Evolutionary conservation across 208 protist genomes (phyloP).

Genomic region (Crithidia expoeki): DNA sequence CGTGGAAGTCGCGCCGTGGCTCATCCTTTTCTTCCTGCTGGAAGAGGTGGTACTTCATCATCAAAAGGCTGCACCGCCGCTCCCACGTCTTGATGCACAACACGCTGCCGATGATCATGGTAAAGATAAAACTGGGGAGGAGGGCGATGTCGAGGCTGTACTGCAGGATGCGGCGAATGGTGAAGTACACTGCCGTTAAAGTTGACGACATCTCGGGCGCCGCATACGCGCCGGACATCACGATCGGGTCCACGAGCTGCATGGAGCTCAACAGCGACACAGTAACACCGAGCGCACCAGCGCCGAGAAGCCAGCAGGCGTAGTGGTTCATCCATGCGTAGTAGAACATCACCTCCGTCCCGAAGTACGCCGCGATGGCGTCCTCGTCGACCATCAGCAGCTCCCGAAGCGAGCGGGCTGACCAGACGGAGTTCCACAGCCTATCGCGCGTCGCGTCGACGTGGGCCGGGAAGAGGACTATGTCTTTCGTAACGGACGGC

Average conservation of each 20-base stretch:
- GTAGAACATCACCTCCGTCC: conserved; percentile 69
- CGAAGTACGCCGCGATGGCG: conserved; percentile 57
- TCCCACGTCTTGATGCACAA: conserved; percentile 72
- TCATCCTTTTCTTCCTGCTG: conserved; percentile 51
- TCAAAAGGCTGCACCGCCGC: conserved; percentile 46
- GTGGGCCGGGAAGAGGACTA: conserved; percentile 44
- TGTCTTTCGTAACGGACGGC: conserved; percentile 14
- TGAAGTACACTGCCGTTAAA: conserved; percentile 8
- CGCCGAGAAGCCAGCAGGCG: conserved; percentile 52
- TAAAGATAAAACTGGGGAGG: conserved; percentile 38
- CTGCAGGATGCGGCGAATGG: conserved; percentile 15
- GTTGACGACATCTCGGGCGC: conserved; percentile 2
- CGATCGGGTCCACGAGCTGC: conserved; percentile 8
- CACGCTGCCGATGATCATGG: conserved; percentile 59
- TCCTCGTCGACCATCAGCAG: conserved; percentile 28
- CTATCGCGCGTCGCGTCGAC: conserved; percentile 40
- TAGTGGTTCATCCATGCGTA: conserved; percentile 86
- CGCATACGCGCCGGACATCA: conserved; percentile 4
- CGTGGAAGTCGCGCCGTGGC: conserved; percentile 46
- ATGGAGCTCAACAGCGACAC: conserved; percentile 34
- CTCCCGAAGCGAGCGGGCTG: conserved; percentile 9
- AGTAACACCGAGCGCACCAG: conserved; percentile 32
- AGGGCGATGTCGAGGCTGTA: conserved; percentile 20
- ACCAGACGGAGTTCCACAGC: conserved; percentile 24
- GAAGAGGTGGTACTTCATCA: conserved; percentile 49